Evolutionary conservation across 2,329 filamentous ascomycete species (phyloP).

Genomic region (Penicillium brasilianum): DNA sequence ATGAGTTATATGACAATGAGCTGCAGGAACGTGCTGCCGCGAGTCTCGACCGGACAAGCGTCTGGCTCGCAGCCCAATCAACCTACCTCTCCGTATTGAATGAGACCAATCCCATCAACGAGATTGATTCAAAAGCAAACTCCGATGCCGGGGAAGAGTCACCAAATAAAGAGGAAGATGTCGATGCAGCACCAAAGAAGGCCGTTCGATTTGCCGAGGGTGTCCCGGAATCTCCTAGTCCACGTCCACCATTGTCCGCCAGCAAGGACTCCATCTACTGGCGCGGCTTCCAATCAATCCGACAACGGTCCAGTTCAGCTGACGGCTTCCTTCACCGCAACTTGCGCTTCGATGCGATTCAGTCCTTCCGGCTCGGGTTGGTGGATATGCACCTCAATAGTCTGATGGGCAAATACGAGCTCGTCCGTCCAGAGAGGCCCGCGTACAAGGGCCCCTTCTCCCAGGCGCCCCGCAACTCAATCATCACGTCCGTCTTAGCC

Average conservation of each 20-base stretch:
- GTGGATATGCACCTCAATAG: constrained; percentile 76
- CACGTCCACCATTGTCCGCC: constrained; percentile 45
- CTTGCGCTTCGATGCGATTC: constrained; percentile 84
- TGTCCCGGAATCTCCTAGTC: constrained; percentile 47
- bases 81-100: constrained; percentile 72
- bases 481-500: constrained; percentile 64
- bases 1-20: constrained; percentile 74
- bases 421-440: constrained; percentile 72
- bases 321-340: constrained; percentile 87
- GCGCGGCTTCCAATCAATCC: constrained; percentile 79
- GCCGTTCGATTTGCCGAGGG: constrained; percentile 41
- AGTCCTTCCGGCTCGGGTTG: constrained; percentile 78
- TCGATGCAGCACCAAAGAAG: constrained; percentile 33
- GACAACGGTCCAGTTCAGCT: constrained; percentile 66
- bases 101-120: constrained; percentile 60
- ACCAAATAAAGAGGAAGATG: constrained; percentile 27
- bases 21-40: constrained; percentile 71
- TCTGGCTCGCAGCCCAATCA: constrained; percentile 84
- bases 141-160: constrained; percentile 5
- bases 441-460: constrained; percentile 72
- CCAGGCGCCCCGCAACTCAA: constrained; percentile 73
- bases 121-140: constrained; percentile 41
- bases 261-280: constrained; percentile 82
- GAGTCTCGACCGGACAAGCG: constrained; percentile 82
- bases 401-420: constrained; percentile 82